Evolutionary conservation across 2,329 filamentous ascomycete genomes (phyloP), one percentile per base, ranked within the genome.

Genomic region (Ophiosphaerella narmari): DNA sequence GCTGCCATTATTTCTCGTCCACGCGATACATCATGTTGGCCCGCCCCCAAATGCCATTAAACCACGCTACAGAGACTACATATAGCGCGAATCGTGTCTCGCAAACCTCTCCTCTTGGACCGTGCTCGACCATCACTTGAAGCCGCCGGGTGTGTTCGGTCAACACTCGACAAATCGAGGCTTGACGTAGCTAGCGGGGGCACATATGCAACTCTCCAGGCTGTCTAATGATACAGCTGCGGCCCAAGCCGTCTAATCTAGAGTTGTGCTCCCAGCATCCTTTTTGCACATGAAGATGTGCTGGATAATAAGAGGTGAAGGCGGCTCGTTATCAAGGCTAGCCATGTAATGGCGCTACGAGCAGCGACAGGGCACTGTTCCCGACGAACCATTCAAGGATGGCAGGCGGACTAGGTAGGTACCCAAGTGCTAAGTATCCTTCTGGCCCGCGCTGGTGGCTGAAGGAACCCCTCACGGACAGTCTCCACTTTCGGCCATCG

Each of bases 31-130:
- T 39, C 34, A 13, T 45, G 46, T 21, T 21, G 18, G 18, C 18
- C 18, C 18, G 18, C 2, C 56, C 54, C 40, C 21, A 53, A 50
- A 59, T 21, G 18, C 53, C 57, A 54, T 60, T 48, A 59, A 54
- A 54, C 56, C 55, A 50, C 50, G 48, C 54, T 48, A 62, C 63
- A 70, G 60, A 57, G 67, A 39, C 62, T 50, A 41, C 43, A 34
- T 39, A 44, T 70, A 67, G 67, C 67, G 67, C 59, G 67, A 71
- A 71, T 66, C 61, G 68, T 67, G 48, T 61, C 57, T 62, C 60
- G 61, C 61, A 54, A 51, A 58, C 60, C 55, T 54, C 58, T 52
- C 56, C 52, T 43, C 41, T 48, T 52, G 33, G 47, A 38, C 37
- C 41, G 51, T 47, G 48, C 50, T 45, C 43, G 26, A 32, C 18